phyloP scores from a whole-genome alignment of 148 eudicot species.

The Diospyros kaki region DNA sequence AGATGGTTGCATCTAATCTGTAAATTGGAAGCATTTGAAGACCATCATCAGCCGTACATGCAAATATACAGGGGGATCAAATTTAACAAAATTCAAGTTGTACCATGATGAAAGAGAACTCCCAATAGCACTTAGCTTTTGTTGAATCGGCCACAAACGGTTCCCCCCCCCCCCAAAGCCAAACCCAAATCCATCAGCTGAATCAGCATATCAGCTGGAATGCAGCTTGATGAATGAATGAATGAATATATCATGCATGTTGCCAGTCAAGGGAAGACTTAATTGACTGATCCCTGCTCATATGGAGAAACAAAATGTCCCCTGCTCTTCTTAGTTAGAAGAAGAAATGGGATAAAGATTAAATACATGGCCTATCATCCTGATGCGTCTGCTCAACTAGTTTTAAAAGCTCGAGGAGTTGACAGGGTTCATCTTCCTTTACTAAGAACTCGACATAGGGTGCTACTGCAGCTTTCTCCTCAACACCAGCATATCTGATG shows the following conservation, averaged over 20 bases:
- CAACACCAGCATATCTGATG: conserved; percentile 19
- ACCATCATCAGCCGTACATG: not conserved
- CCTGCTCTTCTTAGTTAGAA: not conserved
- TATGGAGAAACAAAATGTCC: not conserved
- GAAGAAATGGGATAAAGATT: not conserved
- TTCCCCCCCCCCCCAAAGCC: not conserved
- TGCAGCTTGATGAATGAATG: not conserved
- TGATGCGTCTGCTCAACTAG: conserved; percentile 20
- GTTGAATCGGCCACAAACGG: not conserved
- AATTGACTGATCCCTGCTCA: not conserved
- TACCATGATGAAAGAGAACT: not conserved
- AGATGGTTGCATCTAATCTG: not conserved
- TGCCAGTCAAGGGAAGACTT: not conserved
- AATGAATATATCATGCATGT: not conserved
- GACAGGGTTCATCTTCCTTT: conserved; percentile 19
- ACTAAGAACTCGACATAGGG: conserved; percentile 20
- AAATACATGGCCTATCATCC: conserved; percentile 22
- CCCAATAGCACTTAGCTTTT: not conserved
- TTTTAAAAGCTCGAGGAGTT: conserved; percentile 13
- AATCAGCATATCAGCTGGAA: not conserved
- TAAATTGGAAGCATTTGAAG: not conserved
- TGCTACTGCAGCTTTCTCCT: conserved; percentile 20
- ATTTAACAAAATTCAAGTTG: not conserved
- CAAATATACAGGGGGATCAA: not conserved
- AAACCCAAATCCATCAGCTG: not conserved